A percentile compares a stretch with the other conserved stretches of the same genome.
Evolutionary conservation across 768 basidiomycete genomes (phyloP).

Genomic region (Suillus occidentalis): DNA sequence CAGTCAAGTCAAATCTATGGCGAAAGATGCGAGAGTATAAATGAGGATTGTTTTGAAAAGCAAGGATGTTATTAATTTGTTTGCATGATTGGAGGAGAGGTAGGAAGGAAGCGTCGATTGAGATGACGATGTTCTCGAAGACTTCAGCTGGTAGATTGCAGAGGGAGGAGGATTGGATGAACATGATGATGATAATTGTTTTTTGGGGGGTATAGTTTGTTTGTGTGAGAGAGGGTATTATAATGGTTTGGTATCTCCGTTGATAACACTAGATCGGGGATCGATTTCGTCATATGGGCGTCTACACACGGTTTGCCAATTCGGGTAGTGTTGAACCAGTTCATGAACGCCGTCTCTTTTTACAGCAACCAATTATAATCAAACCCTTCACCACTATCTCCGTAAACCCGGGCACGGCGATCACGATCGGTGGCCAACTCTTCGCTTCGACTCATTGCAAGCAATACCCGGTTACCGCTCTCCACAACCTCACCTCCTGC

Average conservation of each 20-base stretch:
- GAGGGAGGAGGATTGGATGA: constrained; percentile 23
- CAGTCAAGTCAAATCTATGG: constrained; percentile 54
- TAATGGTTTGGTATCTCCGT: background rate
- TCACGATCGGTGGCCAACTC: constrained; percentile 4
- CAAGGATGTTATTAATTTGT: constrained; percentile 39
- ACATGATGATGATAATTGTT: constrained; percentile 12
- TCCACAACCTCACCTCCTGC: no score
- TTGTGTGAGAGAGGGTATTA: constrained; percentile 1
- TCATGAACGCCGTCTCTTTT: constrained; percentile 23
- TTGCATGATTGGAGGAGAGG: constrained; percentile 49
- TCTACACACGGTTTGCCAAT: constrained; percentile 5
- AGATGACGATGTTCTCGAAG: constrained; percentile 47
- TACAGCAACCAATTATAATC: background rate
- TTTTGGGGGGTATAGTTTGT: constrained; percentile 8
- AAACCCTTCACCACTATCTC: constrained; percentile 5
- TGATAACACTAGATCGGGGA: background rate
- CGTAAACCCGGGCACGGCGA: constrained; percentile 4
- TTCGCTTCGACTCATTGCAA: no score
- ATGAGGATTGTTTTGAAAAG: constrained; percentile 19
- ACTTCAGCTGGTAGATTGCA: constrained; percentile 41
- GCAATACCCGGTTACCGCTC: no score
- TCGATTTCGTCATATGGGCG: background rate
- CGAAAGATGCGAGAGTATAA: constrained; percentile 58
- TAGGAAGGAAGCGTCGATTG: constrained; percentile 33
- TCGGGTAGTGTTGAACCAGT: constrained; percentile 8